Base-by-base conservation (phyloP, 768 basidiomycete genomes). In the Infundibulicybe gibba region DNA sequence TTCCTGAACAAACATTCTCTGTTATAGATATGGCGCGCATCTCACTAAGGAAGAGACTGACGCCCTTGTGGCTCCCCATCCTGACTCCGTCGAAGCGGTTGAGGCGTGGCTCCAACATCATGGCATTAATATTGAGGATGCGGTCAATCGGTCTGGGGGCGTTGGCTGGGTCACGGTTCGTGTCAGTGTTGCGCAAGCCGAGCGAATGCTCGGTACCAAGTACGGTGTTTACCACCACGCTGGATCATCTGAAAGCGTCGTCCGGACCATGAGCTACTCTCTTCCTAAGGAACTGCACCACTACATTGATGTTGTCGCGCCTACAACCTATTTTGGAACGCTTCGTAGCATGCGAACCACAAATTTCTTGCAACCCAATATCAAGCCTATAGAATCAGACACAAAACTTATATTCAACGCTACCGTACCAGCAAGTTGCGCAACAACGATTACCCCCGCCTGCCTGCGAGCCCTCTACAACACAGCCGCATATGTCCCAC, bases 311-410 rank as follows among this genome's bases (percentile, higher is more conserved):
- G 64, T 83, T 16, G 69, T 87, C 30, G 68, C 82, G 0, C 86
- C 87, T 1, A 78, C 77, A 1, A 87, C 84, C 5, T 79, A 80
- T 55, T 87, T 87, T 53, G 74, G 81, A 13, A 76, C 79, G 6
- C 61, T 78, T 42, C 67, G 61, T 13, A 71, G 68, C 52, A 79
- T 84, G 77, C 69, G 70, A 43, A 62, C 68, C 5, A 80, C 79
- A 10, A 76, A 72, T 57, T 79, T 76, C 61, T 49, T 79, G 19
- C 75, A 81, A 56, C 76, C 79, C n/a, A 67, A 79, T 32, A 63
- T 72, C 35, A 60, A 70, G 41, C 69, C 75, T 47, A 60, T 75
- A 1, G 67, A 67, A 38, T 61, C 69, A 39, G 66, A 59, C n/a
- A n/a, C n/a, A 2, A 54, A 55, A 5, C 59, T 61, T 40, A 49